A percentile compares a stretch with the other conserved stretches of the same genome.
Evolutionary conservation across 2,329 filamentous ascomycete genomes (phyloP).

Genomic region (Incumbomyces delicatus): DNA sequence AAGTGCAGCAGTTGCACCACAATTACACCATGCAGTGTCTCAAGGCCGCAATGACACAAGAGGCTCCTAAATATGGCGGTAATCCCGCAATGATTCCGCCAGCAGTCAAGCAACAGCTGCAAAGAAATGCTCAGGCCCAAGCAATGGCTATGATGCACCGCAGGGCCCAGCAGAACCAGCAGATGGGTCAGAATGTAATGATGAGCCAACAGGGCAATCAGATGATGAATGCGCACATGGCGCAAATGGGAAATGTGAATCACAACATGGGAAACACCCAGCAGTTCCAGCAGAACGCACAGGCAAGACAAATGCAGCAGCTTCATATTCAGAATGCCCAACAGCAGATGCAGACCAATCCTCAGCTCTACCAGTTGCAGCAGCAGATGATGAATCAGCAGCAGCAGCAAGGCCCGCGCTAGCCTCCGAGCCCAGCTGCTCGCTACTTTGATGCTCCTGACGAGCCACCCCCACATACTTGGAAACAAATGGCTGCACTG

Average conservation of each 20-base stretch:
- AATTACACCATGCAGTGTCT: constrained; percentile 6
- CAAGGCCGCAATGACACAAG: constrained; percentile 12
- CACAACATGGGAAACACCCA: constrained; percentile 14
- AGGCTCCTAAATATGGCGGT: constrained; percentile 16
- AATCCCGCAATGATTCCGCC: constrained; percentile 15
- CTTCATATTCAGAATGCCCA: constrained; percentile 19
- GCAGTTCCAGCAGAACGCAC: constrained; percentile 7
- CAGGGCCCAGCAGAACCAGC: neutral
- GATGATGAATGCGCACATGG: constrained; percentile 14
- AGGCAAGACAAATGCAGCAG: constrained; percentile 20
- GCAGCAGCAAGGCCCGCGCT: constrained; percentile 6
- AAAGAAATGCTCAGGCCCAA: constrained; percentile 7
- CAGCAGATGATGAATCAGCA: constrained; percentile 15
- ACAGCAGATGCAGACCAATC: constrained; percentile 15
- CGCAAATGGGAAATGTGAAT: constrained; percentile 17
- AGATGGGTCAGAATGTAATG: constrained; percentile 8
- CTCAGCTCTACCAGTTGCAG: constrained; percentile 12
- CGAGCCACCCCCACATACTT: too few species aligned
- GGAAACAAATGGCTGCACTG: neutral
- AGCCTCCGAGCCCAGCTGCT: neutral
- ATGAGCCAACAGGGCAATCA: constrained; percentile 11
- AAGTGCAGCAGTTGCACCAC: neutral
- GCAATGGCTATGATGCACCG: neutral
- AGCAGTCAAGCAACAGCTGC: constrained; percentile 5
- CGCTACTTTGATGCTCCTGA: too few species aligned